Conservation (phyloP, 2,329 filamentous ascomycete species). For the Cadophora sp. region DNA sequence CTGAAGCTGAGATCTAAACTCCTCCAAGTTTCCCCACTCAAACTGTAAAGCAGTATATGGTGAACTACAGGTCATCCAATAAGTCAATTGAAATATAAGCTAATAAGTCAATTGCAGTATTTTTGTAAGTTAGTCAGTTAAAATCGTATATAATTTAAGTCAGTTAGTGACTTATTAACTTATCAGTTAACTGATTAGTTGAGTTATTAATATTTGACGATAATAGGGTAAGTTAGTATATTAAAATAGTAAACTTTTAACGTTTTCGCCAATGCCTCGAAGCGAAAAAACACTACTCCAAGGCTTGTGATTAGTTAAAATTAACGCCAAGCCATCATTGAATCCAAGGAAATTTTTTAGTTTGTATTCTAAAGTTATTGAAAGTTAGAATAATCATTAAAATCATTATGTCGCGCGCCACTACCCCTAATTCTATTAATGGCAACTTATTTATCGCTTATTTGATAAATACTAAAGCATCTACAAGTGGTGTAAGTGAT, state of each 20-base stretch:
- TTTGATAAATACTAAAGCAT: too few species aligned
- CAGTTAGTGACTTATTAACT: background rate
- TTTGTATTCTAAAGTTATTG: background rate
- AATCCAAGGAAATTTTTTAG: background rate
- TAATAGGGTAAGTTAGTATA: constrained; percentile 6
- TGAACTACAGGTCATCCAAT: background rate
- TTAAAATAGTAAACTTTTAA: background rate
- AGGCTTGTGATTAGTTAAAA: constrained; percentile 4
- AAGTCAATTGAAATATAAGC: constrained; percentile 3
- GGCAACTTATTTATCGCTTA: too few species aligned
- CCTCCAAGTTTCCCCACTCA: too few species aligned
- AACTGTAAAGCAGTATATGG: too few species aligned
- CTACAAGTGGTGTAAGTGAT: too few species aligned
- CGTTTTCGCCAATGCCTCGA: background rate
- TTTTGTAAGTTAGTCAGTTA: constrained; percentile 6
- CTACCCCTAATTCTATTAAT: too few species aligned
- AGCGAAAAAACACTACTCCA: background rate
- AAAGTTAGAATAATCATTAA: too few species aligned
- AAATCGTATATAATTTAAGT: constrained; percentile 1
- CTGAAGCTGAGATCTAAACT: too few species aligned
- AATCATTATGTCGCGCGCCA: too few species aligned
- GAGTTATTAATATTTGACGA: background rate
- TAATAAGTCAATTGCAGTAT: background rate
- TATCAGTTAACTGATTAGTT: constrained; percentile 3
- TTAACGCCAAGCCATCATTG: background rate